Base-by-base conservation (phyloP, 371 early-diverging fungal genomes). In the Circinella umbellata region DNA sequence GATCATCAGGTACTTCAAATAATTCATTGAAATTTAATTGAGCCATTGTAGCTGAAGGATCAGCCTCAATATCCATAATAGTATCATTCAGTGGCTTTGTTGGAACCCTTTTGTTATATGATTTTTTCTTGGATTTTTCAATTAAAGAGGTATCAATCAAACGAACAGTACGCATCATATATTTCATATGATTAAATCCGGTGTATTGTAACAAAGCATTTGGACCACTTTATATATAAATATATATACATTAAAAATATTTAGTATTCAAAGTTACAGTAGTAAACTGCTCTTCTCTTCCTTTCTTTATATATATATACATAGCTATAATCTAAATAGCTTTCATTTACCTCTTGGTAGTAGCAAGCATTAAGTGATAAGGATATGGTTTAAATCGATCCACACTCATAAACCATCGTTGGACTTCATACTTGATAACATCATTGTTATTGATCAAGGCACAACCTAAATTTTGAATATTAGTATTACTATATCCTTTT, bases 401-500 rank as follows among this genome's bases (percentile, higher is more conserved):
- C 9, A 73, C 55, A 13, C 70, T 74, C 60, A 80, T 79, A 36
- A 91, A 76, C 85, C 86, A 86, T 38, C 89, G 84, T 34, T 71
- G 64, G 3, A 76, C 73, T 42, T 89, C 84, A 8, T 76, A 70
- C 4, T 81, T 79, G 13, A 85, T 70, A 0, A 49, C 60, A 17
- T 73, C 74, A 61, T 87, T 80, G 0, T 73, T 71, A 17, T 76
- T 72, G 10, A 86, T 73, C 1, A 88, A 34, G 20, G 88, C 88
- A 42, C 84, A 79, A 0, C 87, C 91, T 89, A 62, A 4, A n/a
- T 51, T 51, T 6, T 15, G 7, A 51, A 51, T 51, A 17, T n/a
- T n/a, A 51, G 7, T 13, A 27, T 14, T 27, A 27, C 27, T 27
- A 57, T 34, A 20, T 39, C 36, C 27, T 27, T 9, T 13, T 27